Base-by-base conservation (phyloP, 805 yeast genomes). In the Peterozyma toletana region DNA sequence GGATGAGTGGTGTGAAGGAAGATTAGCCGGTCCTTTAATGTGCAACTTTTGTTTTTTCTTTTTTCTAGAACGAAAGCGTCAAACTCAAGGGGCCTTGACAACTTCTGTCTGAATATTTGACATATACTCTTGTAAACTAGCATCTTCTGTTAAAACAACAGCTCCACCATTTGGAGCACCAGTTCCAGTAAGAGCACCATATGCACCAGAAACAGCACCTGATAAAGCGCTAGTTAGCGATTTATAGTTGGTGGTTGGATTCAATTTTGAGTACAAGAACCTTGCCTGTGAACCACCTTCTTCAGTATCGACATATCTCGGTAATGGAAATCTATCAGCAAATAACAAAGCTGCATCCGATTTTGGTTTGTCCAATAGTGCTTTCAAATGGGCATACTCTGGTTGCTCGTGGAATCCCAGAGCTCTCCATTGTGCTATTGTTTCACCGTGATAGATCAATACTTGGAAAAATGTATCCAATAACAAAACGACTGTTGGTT, bases 271-370 rank as follows among this genome's bases (percentile, higher is more conserved):
- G 70, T 77, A 77, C 44, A 81, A 65, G 57, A 81, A 81, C 60
- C 88, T 70, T 0, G 87, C 86, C 55, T 81, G 88, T 0, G 86
- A 80, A 3, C 86, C 87, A 43, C 86, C 86, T 57, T 80, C 86
- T 52, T 81, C 86, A 21, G 86, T 78, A 55, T 81, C 86, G 42
- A 81, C 78, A 51, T 80, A 81, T 53, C 88, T 67, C 5, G 88
- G 88, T 48, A 81, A 67, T 42, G 88, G 88, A 66, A 77, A 81
- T 52, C 88, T 63, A 53, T 81, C 87, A 48, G 77, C 67, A 35
- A 81, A 64, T 31, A 82, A 67, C 40, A 77, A 80, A 47, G 82
- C 78, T 10, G 86, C 87, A 52, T 80, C 87, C 44, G 64, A 60
- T 52, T 79, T 75, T 14, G 88, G 87, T 29, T 70, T 73, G 43